Evolutionary conservation across 2,329 filamentous ascomycete species (phyloP), one percentile per base, ranked within the genome.

Genomic region (Monosporascus sp.): DNA sequence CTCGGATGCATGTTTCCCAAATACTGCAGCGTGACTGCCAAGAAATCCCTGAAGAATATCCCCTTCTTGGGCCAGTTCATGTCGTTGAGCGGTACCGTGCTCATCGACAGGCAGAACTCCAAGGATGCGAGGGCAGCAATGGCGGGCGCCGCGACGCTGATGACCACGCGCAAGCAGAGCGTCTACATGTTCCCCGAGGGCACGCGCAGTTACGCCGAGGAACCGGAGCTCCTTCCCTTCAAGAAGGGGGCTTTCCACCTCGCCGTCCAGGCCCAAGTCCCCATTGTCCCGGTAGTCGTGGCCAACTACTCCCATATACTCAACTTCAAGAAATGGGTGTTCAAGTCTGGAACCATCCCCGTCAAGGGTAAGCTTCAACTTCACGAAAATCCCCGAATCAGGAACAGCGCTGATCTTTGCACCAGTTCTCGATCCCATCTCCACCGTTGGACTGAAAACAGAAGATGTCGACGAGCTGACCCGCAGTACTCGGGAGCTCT

Each of bases 161-260:
- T 99, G 75, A 82, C 79, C 63, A 73, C 73, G 50, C 79, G 87
- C 64, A 79, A 75, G 58, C 88, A 92, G 76, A 89, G 81, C 70
- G 89, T 93, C 62, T 93, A 85, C 75, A 90, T 93, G 74, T 93
- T 93, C 71, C 88, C 89, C 54, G 94, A 99, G 75, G 94, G 94
- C 49, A 99, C 94, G 1, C 83, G 94, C 60, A 95, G 89, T 69
- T 96, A 97, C 74, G 81, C 88, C 53, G 83, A 87, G 63, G 85
- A 92, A 51, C 89, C 94, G 2, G 82, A 80, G 54, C 74, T 99
- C 63, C 77, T 97, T 51, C 89, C 91, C n/a, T 99, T 97, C 80
- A 99, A 99, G 76, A 99, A 99, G 78, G 94, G 94, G 55, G 94
- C 93, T 47, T 99, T 99, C 73, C 93, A 99, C 70, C 80, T 99